Conservation (phyloP, 306 rosid species). For the Calophaca sinica region DNA sequence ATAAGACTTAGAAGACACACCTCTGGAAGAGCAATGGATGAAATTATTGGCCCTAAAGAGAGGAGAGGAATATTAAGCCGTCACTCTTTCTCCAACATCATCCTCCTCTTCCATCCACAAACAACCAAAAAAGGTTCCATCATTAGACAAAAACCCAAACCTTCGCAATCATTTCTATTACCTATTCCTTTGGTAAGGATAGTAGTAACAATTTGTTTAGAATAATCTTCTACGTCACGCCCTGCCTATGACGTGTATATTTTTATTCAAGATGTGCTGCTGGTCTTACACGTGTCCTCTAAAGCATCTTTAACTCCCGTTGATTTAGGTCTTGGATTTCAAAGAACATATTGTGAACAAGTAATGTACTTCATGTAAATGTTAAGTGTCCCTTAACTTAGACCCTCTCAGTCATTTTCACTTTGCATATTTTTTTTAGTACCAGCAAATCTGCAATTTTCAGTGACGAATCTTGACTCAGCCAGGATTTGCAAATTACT, state of each 20-base stretch:
- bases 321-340: conserved; percentile 56
- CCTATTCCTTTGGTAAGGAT: conserved; percentile 46
- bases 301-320: conserved; percentile 45
- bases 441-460: background rate
- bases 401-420: background rate
- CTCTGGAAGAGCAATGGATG: conserved; percentile 17
- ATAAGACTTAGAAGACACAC: conserved; percentile 41
- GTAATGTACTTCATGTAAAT: background rate
- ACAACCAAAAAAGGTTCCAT: conserved; percentile 74
- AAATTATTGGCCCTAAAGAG: conserved; percentile 67
- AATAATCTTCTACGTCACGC: conserved; percentile 63
- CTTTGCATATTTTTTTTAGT: background rate
- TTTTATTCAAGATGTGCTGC: conserved; percentile 34
- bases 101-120: conserved; percentile 37
- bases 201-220: conserved; percentile 47
- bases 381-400: conserved; percentile 7
- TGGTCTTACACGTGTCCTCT: conserved; percentile 45
- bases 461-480: conserved; percentile 19
- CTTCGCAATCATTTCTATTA: conserved; percentile 62
- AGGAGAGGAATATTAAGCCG: conserved; percentile 80
- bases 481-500: background rate
- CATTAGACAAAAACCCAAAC: conserved; percentile 68
- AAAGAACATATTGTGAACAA: conserved; percentile 3
- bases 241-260: conserved; percentile 61
- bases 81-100: conserved; percentile 97